Evolutionary conservation across 2,329 filamentous ascomycete species (phyloP), one percentile per base, ranked within the genome.

Genomic region (Cladophialophora psammophila): DNA sequence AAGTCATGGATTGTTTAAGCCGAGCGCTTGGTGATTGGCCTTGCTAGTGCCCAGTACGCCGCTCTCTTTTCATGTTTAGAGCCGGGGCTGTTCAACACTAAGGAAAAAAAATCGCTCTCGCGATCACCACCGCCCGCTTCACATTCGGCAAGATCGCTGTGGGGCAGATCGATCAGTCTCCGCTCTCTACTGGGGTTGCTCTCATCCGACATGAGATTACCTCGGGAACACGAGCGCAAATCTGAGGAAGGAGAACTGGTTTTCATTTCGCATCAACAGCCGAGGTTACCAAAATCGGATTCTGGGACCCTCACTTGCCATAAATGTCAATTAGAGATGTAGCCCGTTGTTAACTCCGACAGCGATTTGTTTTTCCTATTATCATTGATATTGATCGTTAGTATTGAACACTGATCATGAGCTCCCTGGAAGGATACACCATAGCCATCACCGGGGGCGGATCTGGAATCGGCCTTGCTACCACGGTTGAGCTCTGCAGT

Each of bases 361-460:
- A 5, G 45, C 20, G 45, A 50, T 31, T 20, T 26, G 26, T 26
- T 26, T 26, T 26, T 26, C 26, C 3, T 26, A 26, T 26, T 26
- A 3, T 26, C 26, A 26, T 26, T 26, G 26, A 26, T 50, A 26
- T 9, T 50, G 9, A 26, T 10, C 13, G 5, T 50, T 18, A 4
- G 26, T 9, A 50, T 7, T 26, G 3, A 50, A 26, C 9, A 12
- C 9, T 50, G 20, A 50, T 20, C 18, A 55, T 55, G 53, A 20
- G 15, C 6, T 55, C 53, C 4, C 18, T 55, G 12, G 53, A 55
- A 38, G 35, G 35, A 34, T 55, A 55, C 45, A 50, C 26, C 12
- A 26, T 50, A 26, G 45, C 45, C 55, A 58, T 55, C 45, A 63
- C 60, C 2, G 60, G 60, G 2, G 60, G 60, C 5, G 53, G 53